Conservation (phyloP, 2,329 filamentous ascomycete genomes). For the Cylindrodendrum hubeiense region DNA sequence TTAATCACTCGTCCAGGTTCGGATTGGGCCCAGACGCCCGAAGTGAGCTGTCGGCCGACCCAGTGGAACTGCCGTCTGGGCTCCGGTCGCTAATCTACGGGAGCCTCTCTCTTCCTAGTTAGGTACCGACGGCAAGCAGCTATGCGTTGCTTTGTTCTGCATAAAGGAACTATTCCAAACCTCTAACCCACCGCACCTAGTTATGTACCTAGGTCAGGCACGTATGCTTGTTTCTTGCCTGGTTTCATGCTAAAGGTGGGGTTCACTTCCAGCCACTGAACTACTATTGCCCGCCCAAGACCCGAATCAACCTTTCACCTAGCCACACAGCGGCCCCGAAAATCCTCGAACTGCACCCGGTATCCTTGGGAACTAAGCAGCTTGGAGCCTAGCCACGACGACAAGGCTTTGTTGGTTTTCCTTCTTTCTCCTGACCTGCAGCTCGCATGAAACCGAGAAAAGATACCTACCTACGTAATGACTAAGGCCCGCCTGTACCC, state of each 20-base stretch:
- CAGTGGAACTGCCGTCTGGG: neutral
- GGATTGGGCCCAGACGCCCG: neutral
- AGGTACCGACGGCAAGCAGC: neutral
- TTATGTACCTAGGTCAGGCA: neutral
- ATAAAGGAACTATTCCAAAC: slow-evolving; percentile 18
- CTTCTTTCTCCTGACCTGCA: neutral
- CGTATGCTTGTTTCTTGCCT: neutral
- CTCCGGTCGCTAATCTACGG: neutral
- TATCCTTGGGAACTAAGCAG: slow-evolving; percentile 22
- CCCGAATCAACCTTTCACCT: slow-evolving; percentile 11
- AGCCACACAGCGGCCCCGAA: slow-evolving; percentile 18
- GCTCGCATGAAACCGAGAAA: slow-evolving; percentile 18
- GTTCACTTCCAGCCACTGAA: slow-evolving; percentile 14
- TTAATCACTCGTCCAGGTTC: neutral
- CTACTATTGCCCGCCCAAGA: slow-evolving; percentile 1
- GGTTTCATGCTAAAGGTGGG: slow-evolving; percentile 13
- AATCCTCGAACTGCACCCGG: slow-evolving; percentile 12
- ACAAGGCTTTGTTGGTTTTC: slow-evolving; percentile 14
- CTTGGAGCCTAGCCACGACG: slow-evolving; percentile 16
- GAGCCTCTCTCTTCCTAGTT: neutral
- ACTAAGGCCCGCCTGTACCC: neutral
- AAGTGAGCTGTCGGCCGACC: neutral
- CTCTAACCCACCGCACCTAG: slow-evolving; percentile 7
- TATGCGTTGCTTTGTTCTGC: slow-evolving; percentile 17
- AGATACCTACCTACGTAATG: neutral